Conservation (phyloP, 495 filamentous ascomycete species). For the Symbiotaphrina buchneri region DNA sequence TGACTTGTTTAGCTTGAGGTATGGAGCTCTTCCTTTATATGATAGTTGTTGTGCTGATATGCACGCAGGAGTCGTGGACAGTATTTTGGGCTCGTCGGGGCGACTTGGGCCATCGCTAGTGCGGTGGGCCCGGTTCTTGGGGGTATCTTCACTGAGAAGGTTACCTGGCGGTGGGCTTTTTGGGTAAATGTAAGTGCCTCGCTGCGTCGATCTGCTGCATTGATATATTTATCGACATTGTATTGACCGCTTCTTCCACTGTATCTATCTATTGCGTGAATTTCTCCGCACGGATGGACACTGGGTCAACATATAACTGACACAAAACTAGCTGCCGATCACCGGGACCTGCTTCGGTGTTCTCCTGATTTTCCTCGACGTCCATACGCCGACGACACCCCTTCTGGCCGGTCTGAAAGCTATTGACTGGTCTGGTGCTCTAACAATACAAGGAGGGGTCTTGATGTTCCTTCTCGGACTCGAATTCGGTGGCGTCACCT, state of each 20-base stretch:
- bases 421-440: constrained; percentile 59
- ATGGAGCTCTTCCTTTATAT: too few relatives aligned
- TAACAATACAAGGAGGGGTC: neutral
- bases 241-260: too few relatives aligned
- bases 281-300: too few relatives aligned
- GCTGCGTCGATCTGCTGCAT: too few relatives aligned
- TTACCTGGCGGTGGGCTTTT: constrained; percentile 38
- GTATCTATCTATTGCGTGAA: too few relatives aligned
- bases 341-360: constrained; percentile 44
- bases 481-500: constrained; percentile 49
- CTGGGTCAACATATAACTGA: too few relatives aligned
- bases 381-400: constrained; percentile 55
- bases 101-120: constrained; percentile 18
- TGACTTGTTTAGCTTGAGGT: neutral
- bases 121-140: constrained; percentile 17
- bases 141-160: constrained; percentile 18
- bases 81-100: constrained; percentile 8
- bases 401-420: constrained; percentile 45
- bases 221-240: too few relatives aligned
- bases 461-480: constrained; percentile 71
- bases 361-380: constrained; percentile 45
- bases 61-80: neutral
- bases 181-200: too few relatives aligned
- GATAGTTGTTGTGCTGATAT: too few relatives aligned
- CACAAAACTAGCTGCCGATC: too few relatives aligned